Percentiles rank a stretch among this genome's conserved stretches.
These are phyloP conservation scores for Epichloe baconii DNA, from an alignment of 2,329 filamentous ascomycete genomes.

Conservation along the genomic window DNA sequence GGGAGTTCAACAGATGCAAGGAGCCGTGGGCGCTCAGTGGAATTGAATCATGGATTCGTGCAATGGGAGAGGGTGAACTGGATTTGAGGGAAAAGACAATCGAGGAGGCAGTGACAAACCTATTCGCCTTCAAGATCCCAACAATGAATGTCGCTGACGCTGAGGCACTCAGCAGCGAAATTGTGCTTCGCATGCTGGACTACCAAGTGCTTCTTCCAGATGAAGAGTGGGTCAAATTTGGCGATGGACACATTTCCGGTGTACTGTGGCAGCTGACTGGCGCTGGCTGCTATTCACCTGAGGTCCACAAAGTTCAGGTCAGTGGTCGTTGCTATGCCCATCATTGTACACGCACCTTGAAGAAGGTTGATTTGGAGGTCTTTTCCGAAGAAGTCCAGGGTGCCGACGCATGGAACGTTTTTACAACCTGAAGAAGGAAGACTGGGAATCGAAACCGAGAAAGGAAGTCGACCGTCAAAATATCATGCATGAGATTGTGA, in stretches of 20 bases:
- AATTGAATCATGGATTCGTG: conserved; percentile 76
- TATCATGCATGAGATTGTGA: conserved; percentile 88
- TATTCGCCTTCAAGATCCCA: conserved; percentile 90
- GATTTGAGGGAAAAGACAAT: conserved; percentile 77
- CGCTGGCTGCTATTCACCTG: conserved; percentile 78
- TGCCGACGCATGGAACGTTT: conserved; percentile 72
- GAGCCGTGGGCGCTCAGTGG: conserved; percentile 90
- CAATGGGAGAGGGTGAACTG: conserved; percentile 80
- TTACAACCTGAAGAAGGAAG: conserved; percentile 70
- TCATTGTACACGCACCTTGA: conserved; percentile 85
- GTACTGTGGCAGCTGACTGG: conserved; percentile 90
- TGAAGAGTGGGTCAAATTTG: conserved; percentile 97
- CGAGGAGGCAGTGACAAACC: conserved; percentile 71
- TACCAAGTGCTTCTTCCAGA: conserved; percentile 69
- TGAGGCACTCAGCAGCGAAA: conserved; percentile 66
- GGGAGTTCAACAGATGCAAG: conserved; percentile 70
- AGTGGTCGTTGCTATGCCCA: conserved; percentile 80
- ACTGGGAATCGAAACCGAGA: conserved; percentile 55
- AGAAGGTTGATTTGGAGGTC: conserved; percentile 81
- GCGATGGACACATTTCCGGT: conserved; percentile 65
- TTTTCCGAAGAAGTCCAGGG: conserved; percentile 55
- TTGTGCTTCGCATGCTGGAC: conserved; percentile 68
- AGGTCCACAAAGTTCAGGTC: conserved; percentile 58
- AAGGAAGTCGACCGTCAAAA: conserved; percentile 93
- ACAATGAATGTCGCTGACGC: conserved; percentile 98